Conservation (phyloP, 1,139 yeast genomes). For the Yamadazyma oceani region DNA sequence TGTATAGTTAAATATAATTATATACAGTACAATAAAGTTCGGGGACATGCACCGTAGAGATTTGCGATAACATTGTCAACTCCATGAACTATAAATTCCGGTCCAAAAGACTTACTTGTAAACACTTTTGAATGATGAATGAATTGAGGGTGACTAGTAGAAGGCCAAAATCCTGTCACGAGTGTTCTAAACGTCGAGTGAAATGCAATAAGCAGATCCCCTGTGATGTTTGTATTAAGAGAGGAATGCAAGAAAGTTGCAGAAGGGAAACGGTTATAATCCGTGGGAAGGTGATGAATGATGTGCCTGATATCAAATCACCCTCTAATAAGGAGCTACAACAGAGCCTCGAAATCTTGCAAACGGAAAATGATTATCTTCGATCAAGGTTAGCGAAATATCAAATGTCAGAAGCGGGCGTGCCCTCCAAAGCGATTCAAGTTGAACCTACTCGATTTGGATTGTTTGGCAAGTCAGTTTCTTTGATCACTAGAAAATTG, state of each 20-base stretch:
- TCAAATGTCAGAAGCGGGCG: neutral
- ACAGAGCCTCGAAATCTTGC: constrained; percentile 3
- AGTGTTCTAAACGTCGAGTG: constrained; percentile 27
- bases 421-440: neutral
- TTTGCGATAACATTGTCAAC: neutral
- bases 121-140: neutral
- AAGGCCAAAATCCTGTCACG: constrained; percentile 24
- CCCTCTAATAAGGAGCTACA: constrained; percentile 3
- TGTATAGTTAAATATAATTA: neutral
- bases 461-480: constrained; percentile 9
- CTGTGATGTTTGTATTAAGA: constrained; percentile 27
- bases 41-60: neutral
- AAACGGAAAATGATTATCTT: constrained; percentile 4
- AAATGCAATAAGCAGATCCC: constrained; percentile 32
- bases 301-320: neutral
- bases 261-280: constrained; percentile 14
- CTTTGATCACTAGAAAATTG: constrained; percentile 2
- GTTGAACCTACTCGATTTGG: constrained; percentile 7
- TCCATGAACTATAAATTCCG: neutral
- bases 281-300: constrained; percentile 12
- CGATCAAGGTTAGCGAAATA: constrained; percentile 1
- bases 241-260: constrained; percentile 17
- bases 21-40: neutral
- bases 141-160: constrained; percentile 15
- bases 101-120: neutral